Evolutionary conservation across 179 eudicot genomes (phyloP).

Genomic region (Silene vulgaris): DNA sequence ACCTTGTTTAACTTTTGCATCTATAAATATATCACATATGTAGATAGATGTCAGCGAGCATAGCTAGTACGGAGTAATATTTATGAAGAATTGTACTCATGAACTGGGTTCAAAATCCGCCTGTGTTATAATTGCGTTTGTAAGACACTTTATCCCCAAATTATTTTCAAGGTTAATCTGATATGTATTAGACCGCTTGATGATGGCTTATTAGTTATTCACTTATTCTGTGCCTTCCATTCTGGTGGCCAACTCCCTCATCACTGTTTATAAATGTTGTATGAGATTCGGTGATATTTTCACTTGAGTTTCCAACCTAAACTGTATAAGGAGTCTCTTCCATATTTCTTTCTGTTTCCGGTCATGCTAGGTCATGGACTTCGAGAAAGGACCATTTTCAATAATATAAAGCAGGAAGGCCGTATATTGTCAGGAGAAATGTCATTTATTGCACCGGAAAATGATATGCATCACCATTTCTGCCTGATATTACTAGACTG

Average conservation of each 20-base stretch:
- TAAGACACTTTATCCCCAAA: neutral
- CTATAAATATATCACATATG: too few relatives aligned
- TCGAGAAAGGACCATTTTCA: neutral
- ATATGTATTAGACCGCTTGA: neutral
- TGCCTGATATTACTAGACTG: neutral
- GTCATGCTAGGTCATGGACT: conserved; percentile 7
- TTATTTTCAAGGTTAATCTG: neutral
- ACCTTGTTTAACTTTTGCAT: neutral
- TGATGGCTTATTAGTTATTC: neutral
- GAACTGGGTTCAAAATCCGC: neutral
- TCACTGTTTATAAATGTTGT: too few relatives aligned
- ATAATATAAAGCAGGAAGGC: neutral
- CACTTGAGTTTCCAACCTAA: neutral
- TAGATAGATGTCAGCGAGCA: neutral
- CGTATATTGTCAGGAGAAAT: neutral
- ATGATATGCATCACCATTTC: conserved; percentile 8
- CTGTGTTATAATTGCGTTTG: neutral
- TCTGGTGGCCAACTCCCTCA: conserved; percentile 9
- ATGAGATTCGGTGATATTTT: neutral
- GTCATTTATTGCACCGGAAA: neutral
- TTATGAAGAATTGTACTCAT: neutral
- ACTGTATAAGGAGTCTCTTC: conserved; percentile 4
- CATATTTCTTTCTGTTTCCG: conserved; percentile 14
- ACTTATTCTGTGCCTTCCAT: neutral
- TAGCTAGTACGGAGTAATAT: neutral